Percentiles rank a stretch among this genome's conserved stretches.
phyloP scores from a whole-genome alignment of 345 rosid genomes.

The Ricinus communis region DNA sequence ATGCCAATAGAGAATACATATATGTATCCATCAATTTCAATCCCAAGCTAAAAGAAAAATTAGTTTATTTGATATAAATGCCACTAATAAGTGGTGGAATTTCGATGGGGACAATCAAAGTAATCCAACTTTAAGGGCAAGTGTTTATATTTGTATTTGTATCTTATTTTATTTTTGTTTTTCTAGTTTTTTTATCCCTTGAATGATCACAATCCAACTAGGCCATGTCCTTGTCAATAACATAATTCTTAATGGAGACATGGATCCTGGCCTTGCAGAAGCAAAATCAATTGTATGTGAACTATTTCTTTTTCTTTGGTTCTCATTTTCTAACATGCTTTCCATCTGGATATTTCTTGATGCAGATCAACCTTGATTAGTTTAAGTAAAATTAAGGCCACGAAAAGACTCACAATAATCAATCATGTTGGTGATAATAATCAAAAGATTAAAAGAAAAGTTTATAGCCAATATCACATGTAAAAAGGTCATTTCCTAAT shows the following conservation, averaged over 20 bases:
- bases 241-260: constrained; percentile 20
- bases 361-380: constrained; percentile 27
- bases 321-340: constrained; percentile 32
- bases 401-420: constrained; percentile 20
- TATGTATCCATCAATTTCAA: not conserved
- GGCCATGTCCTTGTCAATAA: constrained; percentile 23
- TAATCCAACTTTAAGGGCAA: constrained; percentile 21
- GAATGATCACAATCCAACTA: constrained; percentile 28
- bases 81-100: too few relatives aligned
- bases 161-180: too few relatives aligned
- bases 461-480: constrained; percentile 18
- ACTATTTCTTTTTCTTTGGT: constrained; percentile 11
- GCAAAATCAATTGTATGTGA: constrained; percentile 22
- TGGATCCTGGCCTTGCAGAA: constrained; percentile 13
- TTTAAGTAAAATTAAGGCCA: constrained; percentile 19
- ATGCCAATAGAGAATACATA: not conserved
- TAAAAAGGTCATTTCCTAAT: constrained; percentile 26
- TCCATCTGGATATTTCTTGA: constrained; percentile 33
- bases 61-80: not conserved
- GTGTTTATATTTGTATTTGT: too few relatives aligned
- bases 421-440: constrained; percentile 23
- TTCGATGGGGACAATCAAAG: constrained; percentile 32
- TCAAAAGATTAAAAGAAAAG: constrained; percentile 15
- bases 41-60: constrained; percentile 1
- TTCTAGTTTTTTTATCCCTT: not conserved